Percentiles rank a stretch among this genome's conserved stretches.
Conservation (phyloP, 1,284 basidiomycete genomes). For the Wallemia ichthyophaga region DNA sequence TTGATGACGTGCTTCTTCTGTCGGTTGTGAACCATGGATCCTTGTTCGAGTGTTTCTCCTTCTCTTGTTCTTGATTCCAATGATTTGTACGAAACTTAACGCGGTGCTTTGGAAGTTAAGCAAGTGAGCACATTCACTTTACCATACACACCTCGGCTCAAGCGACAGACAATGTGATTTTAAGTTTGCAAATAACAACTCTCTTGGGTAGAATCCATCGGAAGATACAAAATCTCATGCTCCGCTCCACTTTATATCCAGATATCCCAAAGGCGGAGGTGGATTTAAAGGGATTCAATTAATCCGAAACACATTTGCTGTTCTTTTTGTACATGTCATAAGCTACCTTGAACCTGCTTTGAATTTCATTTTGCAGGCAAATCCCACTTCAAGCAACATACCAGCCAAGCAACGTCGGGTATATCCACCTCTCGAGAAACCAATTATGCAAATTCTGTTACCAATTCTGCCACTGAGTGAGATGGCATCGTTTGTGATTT, state of each 20-base stretch:
- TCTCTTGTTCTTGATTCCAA: constrained; percentile 9
- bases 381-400: constrained; percentile 15
- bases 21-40: neutral
- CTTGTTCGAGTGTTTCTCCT: neutral
- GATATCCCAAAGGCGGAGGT: constrained; percentile 9
- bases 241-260: constrained; percentile 14
- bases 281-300: constrained; percentile 8
- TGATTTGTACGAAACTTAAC: constrained; percentile 28
- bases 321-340: constrained; percentile 11
- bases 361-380: constrained; percentile 11
- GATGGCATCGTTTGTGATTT: neutral
- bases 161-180: constrained; percentile 29
- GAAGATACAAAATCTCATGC: constrained; percentile 29
- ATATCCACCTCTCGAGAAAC: constrained; percentile 18
- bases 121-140: too few species aligned
- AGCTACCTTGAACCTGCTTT: constrained; percentile 12
- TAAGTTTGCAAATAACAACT: constrained; percentile 30
- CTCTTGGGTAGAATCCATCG: constrained; percentile 27
- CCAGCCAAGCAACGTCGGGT: constrained; percentile 18
- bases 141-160: constrained; percentile 23
- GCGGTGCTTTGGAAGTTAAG: constrained; percentile 17
- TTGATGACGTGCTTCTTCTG: neutral
- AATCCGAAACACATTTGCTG: constrained; percentile 5
- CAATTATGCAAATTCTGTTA: constrained; percentile 17
- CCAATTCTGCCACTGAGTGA: constrained; percentile 6